Evolutionary conservation across 1,284 basidiomycete genomes (phyloP).

Genomic region (Caloboletus inedulis): DNA sequence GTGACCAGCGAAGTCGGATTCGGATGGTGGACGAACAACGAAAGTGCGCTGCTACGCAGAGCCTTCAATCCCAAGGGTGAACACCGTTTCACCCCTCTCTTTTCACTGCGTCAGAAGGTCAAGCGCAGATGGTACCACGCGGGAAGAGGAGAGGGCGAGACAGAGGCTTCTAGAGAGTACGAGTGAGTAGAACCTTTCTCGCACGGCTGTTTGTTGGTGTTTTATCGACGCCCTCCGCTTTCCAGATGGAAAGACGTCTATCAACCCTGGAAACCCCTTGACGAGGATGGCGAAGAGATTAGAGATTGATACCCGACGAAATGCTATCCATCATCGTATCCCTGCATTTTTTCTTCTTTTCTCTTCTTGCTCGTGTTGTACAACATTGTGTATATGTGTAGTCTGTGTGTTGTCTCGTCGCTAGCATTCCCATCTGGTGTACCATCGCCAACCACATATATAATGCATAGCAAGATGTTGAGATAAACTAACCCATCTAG

Average conservation of each 20-base stretch:
- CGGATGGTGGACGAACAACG: constrained; percentile 15
- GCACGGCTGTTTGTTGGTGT: background rate
- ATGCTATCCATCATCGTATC: background rate
- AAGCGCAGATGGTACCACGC: background rate
- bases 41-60: constrained; percentile 12
- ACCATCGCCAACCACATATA: too few relatives aligned
- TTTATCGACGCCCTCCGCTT: background rate
- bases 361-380: background rate
- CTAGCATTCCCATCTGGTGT: too few relatives aligned
- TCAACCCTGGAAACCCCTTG: constrained; percentile 14
- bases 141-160: background rate
- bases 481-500: too few relatives aligned
- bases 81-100: constrained; percentile 11
- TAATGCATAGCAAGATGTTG: too few relatives aligned
- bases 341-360: background rate
- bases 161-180: background rate
- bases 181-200: background rate
- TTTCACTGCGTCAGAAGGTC: constrained; percentile 4
- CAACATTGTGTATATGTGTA: background rate
- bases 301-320: background rate
- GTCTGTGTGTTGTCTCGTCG: background rate
- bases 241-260: constrained; percentile 14
- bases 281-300: constrained; percentile 12
- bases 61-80: background rate
- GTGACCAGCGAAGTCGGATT: background rate